Evolutionary conservation across 305 asterid genomes (phyloP).

Genomic region (Petunia hybrid): DNA sequence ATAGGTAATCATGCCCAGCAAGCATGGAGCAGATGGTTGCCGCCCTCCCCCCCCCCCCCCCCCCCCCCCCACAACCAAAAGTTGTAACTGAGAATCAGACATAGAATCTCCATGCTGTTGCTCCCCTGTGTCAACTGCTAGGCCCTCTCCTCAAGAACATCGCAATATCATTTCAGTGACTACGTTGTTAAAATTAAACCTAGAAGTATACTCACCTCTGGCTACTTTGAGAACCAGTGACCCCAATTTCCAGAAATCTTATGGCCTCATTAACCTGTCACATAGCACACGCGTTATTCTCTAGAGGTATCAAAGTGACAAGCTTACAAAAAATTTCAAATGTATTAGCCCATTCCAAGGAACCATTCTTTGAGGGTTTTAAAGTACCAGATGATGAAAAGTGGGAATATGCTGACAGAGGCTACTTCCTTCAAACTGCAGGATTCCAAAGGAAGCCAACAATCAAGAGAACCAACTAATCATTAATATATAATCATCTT

Average conservation of each 20-base stretch:
- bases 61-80: too few species aligned
- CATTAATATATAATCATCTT: constrained; percentile 19
- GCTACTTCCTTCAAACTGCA: constrained; percentile 83
- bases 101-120: background rate
- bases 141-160: background rate
- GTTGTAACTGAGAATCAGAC: background rate
- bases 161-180: background rate
- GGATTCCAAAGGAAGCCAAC: constrained; percentile 30
- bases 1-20: too few species aligned
- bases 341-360: constrained; percentile 16
- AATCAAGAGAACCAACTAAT: background rate
- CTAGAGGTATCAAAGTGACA: constrained; percentile 27
- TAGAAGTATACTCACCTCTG: constrained; percentile 55
- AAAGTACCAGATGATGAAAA: constrained; percentile 66
- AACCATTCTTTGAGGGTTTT: constrained; percentile 25
- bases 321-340: background rate
- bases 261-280: constrained; percentile 88
- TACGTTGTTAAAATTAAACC: background rate
- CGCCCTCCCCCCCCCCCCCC: too few species aligned
- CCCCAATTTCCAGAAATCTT: constrained; percentile 63
- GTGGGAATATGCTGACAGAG: constrained; percentile 59
- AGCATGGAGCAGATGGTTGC: too few species aligned
- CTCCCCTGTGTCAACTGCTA: background rate
- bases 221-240: constrained; percentile 51
- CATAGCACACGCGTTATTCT: constrained; percentile 25